Base-by-base conservation (phyloP, 139 green algal genomes). In the Marvania coccoides region DNA sequence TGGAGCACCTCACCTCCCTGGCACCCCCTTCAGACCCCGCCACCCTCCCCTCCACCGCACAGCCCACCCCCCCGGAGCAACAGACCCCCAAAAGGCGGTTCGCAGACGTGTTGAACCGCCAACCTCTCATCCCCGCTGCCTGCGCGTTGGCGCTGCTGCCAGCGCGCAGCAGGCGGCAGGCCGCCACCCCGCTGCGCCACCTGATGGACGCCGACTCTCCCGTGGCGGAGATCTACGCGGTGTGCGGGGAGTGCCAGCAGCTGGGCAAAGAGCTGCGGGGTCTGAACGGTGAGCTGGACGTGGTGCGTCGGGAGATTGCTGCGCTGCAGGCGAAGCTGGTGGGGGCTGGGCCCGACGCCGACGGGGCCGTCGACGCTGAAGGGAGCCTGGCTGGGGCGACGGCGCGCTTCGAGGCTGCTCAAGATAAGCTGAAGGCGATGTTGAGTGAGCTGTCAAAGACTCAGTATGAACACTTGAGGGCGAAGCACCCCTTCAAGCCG, bases 101-200 rank as follows among this genome's bases (percentile, higher is more conserved):
- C n/a, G n/a, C n/a, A 51, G 36, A 28, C 35, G 12, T 37, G 36
- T 6, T 2, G 12, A 56, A 33, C 30, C 56, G 40, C 51, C 57
- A 59, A 46, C 59, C 78, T n/a, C 53, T 88, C 47, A 24, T 73
- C 58, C 81, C 79, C 0, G 66, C 68, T 38, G 79, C 67, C 1
- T 88, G 81, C 61, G 79, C 76, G 3, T 69, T 89, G 67, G 80
- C 84, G 31, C 64, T 87, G 73, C 51, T 90, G 65, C 84, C 82
- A 0, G 31, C 47, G 10, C 58, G 71, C 19, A 71, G 48, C 51
- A 62, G 60, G 23, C 47, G 34, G 9, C 53, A 76, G 8, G 67
- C 78, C 14, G 73, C 83, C 4, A 55, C 64, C 23, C 58, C 72
- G 5, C 70, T 90, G 54, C 73, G 67, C 28, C 80, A 78, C 42